Evolutionary conservation across 352 stramenopile genomes (phyloP).

Genomic region (Globisporangium megalacanthum): DNA sequence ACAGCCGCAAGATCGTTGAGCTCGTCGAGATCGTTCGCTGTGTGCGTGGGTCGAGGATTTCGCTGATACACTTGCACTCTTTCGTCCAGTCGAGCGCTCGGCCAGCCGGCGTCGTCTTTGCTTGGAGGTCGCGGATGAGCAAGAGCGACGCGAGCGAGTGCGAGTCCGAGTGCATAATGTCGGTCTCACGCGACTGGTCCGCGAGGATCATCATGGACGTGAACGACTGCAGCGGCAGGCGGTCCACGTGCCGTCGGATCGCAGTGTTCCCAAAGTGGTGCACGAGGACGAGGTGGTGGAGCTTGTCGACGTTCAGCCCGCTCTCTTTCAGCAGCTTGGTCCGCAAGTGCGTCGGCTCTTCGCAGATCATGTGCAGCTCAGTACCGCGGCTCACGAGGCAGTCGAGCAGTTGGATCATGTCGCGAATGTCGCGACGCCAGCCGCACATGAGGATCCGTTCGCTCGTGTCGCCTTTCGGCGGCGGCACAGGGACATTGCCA

Average conservation of each 20-base stretch:
- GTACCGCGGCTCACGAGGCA: slow-evolving; percentile 50
- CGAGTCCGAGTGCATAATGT: slow-evolving; percentile 86
- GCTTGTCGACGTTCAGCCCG: slow-evolving; percentile 35
- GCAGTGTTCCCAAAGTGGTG: slow-evolving; percentile 80
- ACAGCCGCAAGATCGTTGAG: slow-evolving; percentile 62
- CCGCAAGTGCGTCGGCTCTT: slow-evolving; percentile 57
- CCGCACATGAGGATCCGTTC: slow-evolving; percentile 85
- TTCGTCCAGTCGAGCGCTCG: slow-evolving; percentile 12
- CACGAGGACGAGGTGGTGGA: slow-evolving; percentile 52
- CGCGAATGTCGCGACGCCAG: slow-evolving; percentile 85
- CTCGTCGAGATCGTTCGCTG: slow-evolving; percentile 78
- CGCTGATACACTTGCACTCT: slow-evolving; percentile 74
- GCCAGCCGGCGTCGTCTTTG: slow-evolving; percentile 5
- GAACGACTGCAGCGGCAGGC: slow-evolving; percentile 57
- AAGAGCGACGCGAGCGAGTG: slow-evolving; percentile 81
- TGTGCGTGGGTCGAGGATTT: slow-evolving; percentile 85
- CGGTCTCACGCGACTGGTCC: slow-evolving; percentile 57
- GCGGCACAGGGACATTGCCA: slow-evolving; percentile 22
- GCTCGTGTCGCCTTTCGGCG: slow-evolving; percentile 16
- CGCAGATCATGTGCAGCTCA: slow-evolving; percentile 81
- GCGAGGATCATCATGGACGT: slow-evolving; percentile 84
- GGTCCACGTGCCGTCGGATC: slow-evolving; percentile 64
- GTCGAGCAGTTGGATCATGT: slow-evolving; percentile 86
- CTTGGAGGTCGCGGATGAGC: slow-evolving; percentile 78
- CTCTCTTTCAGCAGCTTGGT: slow-evolving; percentile 58